phyloP scores from a whole-genome alignment of 768 basidiomycete genomes.

The Kwoniella dejecticola region DNA sequence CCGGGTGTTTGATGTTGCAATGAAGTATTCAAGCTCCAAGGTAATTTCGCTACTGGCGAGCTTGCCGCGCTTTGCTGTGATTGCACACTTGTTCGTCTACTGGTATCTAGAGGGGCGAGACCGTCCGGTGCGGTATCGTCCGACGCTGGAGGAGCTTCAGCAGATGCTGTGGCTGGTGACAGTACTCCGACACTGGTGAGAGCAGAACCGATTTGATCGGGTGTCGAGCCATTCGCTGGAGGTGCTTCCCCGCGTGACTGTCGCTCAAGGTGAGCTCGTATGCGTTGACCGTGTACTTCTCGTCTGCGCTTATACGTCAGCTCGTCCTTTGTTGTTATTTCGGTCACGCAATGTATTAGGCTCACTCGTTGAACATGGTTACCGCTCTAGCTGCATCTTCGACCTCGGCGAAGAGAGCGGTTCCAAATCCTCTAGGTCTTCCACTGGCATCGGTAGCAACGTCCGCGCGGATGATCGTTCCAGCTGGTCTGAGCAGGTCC shows the following conservation, averaged over 20 bases:
- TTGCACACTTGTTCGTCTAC: background rate
- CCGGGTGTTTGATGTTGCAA: slow-evolving; percentile 21
- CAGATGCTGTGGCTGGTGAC: background rate
- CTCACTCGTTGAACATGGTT: slow-evolving; percentile 86
- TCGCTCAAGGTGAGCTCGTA: slow-evolving; percentile 87
- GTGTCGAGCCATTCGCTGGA: background rate
- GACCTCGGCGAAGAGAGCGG: slow-evolving; percentile 80
- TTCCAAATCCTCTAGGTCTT: slow-evolving; percentile 88
- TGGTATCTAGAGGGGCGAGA: slow-evolving; percentile 6
- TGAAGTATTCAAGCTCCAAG: slow-evolving; percentile 39
- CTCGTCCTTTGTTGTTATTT: background rate
- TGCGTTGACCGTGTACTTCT: slow-evolving; percentile 79
- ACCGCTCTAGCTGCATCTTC: slow-evolving; percentile 82
- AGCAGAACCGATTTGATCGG: background rate
- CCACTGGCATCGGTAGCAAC: slow-evolving; percentile 75
- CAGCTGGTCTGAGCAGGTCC: slow-evolving; percentile 88
- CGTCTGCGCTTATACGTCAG: slow-evolving; percentile 60
- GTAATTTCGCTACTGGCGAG: slow-evolving; percentile 22
- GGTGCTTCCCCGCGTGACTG: slow-evolving; percentile 1
- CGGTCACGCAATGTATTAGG: slow-evolving; percentile 23
- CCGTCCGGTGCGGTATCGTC: background rate
- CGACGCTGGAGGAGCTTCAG: background rate
- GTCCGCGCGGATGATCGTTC: slow-evolving; percentile 78
- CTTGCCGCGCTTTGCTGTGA: background rate
- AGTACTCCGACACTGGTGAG: background rate